Conservation (phyloP, 805 yeast species). For the Myxozyma nipponensis region DNA sequence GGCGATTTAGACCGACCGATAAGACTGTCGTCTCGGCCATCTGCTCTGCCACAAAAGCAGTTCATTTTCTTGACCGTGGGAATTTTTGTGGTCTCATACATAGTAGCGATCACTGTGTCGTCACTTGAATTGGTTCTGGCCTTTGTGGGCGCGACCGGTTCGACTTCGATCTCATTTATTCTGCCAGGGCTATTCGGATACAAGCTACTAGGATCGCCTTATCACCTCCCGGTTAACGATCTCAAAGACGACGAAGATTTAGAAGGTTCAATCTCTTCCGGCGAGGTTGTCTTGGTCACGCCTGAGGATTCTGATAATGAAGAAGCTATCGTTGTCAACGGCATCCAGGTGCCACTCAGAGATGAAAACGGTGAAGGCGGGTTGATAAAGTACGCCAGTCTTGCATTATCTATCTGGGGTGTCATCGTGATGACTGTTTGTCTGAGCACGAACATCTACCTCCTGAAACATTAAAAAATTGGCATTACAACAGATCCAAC, state of each 20-base stretch:
- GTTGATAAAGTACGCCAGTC: conserved; percentile 46
- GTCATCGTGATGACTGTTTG: conserved; percentile 66
- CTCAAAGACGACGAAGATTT: conserved; percentile 12
- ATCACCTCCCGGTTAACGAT: conserved; percentile 19
- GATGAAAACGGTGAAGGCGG: conserved; percentile 20
- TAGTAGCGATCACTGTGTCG: conserved; percentile 59
- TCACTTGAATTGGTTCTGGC: conserved; percentile 82
- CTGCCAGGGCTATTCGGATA: conserved; percentile 86
- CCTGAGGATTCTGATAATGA: conserved; percentile 24
- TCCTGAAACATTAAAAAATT: conserved; percentile 4
- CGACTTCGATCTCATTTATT: conserved; percentile 85
- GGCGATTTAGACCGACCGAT: conserved; percentile 16
- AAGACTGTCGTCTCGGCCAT: conserved; percentile 12
- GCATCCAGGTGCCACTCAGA: conserved; percentile 2
- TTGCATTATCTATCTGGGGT: conserved; percentile 65
- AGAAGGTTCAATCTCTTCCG: conserved; percentile 4
- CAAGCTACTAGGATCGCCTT: conserved; percentile 52
- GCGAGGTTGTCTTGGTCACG: conserved; percentile 6
- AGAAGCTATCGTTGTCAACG: not conserved
- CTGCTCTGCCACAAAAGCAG: conserved; percentile 26
- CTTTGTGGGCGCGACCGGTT: conserved; percentile 88
- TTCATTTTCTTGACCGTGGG: conserved; percentile 42
- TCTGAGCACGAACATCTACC: conserved; percentile 38
- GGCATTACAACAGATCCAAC: too few species aligned
- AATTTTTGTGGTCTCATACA: conserved; percentile 53